A percentile compares a stretch with the other conserved stretches of the same genome.
Evolutionary conservation across 306 rosid species (phyloP).

Genomic region (Vicia villosa): DNA sequence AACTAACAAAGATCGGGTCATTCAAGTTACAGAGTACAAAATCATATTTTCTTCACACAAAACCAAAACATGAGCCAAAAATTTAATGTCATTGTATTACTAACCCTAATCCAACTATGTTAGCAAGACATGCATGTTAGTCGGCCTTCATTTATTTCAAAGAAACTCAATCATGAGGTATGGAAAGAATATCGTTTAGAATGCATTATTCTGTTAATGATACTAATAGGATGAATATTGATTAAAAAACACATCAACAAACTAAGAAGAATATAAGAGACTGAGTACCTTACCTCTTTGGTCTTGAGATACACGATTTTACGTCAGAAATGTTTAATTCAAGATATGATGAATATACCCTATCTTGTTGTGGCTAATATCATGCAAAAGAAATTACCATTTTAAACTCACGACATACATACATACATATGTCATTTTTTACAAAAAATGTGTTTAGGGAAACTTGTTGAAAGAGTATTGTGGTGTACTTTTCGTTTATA

Average conservation of each 20-base stretch:
- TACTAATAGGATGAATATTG: not conserved
- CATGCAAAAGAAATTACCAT: slow-evolving; percentile 38
- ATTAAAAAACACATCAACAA: slow-evolving; percentile 22
- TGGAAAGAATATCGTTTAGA: slow-evolving; percentile 32
- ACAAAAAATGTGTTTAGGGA: not conserved
- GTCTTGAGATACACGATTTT: slow-evolving; percentile 88
- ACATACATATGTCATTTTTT: slow-evolving; percentile 12
- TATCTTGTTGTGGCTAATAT: slow-evolving; percentile 84
- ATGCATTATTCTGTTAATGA: slow-evolving; percentile 11
- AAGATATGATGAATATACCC: slow-evolving; percentile 90
- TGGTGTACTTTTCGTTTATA: too few relatives aligned
- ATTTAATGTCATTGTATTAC: slow-evolving; percentile 21
- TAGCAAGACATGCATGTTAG: slow-evolving; percentile 91
- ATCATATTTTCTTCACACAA: not conserved
- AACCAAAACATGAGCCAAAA: slow-evolving; percentile 16
- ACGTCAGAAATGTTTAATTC: slow-evolving; percentile 78
- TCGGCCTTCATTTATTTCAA: slow-evolving; percentile 88
- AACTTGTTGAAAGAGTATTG: too few relatives aligned
- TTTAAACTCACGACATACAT: slow-evolving; percentile 18
- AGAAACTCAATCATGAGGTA: slow-evolving; percentile 90
- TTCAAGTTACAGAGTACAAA: slow-evolving; percentile 25
- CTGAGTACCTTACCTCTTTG: slow-evolving; percentile 67
- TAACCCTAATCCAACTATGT: slow-evolving; percentile 94
- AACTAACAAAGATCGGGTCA: not conserved
- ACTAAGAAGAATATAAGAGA: slow-evolving; percentile 9